Percentiles rank a stretch among this genome's conserved stretches.
These are phyloP conservation scores for Floccularia luteovirens DNA, from an alignment of 768 basidiomycete species.

Conservation along the genomic window DNA sequence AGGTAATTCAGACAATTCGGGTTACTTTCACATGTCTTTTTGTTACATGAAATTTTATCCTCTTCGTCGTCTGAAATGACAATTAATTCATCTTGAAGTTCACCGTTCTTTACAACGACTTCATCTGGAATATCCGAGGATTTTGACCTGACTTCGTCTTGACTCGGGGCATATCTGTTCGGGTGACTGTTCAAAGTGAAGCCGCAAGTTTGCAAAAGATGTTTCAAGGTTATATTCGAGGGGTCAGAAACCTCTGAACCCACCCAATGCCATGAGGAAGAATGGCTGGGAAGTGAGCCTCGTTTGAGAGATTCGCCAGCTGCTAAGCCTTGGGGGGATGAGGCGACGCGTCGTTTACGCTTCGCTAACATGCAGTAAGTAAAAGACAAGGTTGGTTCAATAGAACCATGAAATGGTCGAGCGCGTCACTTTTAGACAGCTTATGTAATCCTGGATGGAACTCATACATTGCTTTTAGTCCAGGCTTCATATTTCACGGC, in stretches of 20 bases:
- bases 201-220: constrained; percentile 62
- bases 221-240: constrained; percentile 58
- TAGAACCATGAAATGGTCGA: background rate
- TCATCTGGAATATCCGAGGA: background rate
- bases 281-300: constrained; percentile 35
- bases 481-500: no score
- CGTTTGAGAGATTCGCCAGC: constrained; percentile 61
- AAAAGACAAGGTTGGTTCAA: background rate
- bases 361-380: constrained; percentile 47
- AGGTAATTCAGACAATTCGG: constrained; percentile 86
- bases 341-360: constrained; percentile 47
- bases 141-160: constrained; percentile 3
- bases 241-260: constrained; percentile 50
- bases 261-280: constrained; percentile 77
- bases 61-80: constrained; percentile 64
- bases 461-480: no score
- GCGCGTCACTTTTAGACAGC: no score
- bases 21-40: constrained; percentile 64
- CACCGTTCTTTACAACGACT: constrained; percentile 22
- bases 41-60: constrained; percentile 45
- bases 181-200: constrained; percentile 46
- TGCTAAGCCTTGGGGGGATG: constrained; percentile 40
- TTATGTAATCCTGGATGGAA: no score
- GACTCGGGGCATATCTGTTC: constrained; percentile 27
- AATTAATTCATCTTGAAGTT: constrained; percentile 56